These are phyloP conservation scores for Rhizoclosmatium globosum DNA, from an alignment of 192 early-diverging fungal species.

Conservation along the genomic window DNA sequence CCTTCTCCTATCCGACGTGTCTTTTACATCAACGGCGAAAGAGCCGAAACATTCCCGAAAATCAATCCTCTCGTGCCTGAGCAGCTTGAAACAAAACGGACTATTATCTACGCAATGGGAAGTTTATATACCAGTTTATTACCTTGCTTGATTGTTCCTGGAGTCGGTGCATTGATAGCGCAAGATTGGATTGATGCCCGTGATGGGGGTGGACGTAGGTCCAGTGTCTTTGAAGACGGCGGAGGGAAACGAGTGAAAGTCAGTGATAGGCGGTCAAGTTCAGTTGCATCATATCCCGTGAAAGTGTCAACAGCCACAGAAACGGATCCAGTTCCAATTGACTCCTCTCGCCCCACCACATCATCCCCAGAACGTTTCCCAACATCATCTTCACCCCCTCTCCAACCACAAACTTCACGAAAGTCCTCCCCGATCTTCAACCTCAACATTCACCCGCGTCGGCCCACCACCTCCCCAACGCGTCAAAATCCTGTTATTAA, in stretches of 20 bases:
- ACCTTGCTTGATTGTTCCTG: slow-evolving; percentile 75
- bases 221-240: background rate
- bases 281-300: background rate
- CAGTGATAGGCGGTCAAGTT: background rate
- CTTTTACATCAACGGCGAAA: slow-evolving; percentile 79
- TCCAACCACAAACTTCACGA: background rate
- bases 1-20: slow-evolving; percentile 64
- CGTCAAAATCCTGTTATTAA: slow-evolving; percentile 73
- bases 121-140: slow-evolving; percentile 79
- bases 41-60: slow-evolving; percentile 74
- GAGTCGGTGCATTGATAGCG: slow-evolving; percentile 70
- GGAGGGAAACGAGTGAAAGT: background rate
- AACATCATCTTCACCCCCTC: background rate
- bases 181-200: slow-evolving; percentile 44
- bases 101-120: slow-evolving; percentile 75
- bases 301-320: background rate
- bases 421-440: background rate
- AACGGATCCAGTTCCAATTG: background rate
- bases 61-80: slow-evolving; percentile 67
- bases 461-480: background rate
- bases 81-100: slow-evolving; percentile 59
- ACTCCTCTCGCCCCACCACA: background rate
- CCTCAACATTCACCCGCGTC: slow-evolving; percentile 12
- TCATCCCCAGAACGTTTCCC: background rate
- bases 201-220: background rate